Base-by-base conservation (phyloP, 306 rosid species). In the Trichosanthes truncata region DNA sequence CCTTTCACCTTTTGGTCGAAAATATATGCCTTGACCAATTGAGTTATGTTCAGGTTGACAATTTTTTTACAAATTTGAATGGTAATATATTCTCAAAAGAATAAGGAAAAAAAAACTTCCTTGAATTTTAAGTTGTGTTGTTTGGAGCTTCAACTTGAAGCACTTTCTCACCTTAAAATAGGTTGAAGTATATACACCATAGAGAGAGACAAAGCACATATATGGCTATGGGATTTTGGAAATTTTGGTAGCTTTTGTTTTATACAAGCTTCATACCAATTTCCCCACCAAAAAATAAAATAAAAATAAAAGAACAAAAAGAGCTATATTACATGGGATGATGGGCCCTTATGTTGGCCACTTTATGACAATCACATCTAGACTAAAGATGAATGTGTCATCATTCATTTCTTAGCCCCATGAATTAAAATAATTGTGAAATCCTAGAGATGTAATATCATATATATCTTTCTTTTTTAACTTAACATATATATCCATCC, bases 281-380 rank as follows among this genome's bases (percentile, higher is more conserved):
- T 60, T 26, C 3, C 38, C 67, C 67, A 60, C 38, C 36, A 60
- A 60, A 60, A 26, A 25, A 68, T 18, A 66, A 11, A 18, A 36
- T 35, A 21, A 3, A n/a, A 40, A 36, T 6, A 65, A 10, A 21
- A 40, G 0, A 21, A 20, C 29, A 56, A 35, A 40, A 40, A 43
- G n/a, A n/a, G 10, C 1, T 61, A n/a, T 40, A 33, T 4, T 69
- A 21, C 53, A 69, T 72, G 40, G 59, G 77, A 72, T 23, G 55
- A 9, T 73, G 77, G 77, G 23, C 77, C 77, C 77, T 73, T 73
- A 59, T 73, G 77, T 73, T 48, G 77, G 59, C 59, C 57, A 73
- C 77, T 73, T 73, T 73, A 23, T 73, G 25, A 46, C 77, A 26
- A 73, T 48, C 38, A 72, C 77, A 73, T 73, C 13, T 25, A n/a